Evolutionary conservation across 176 grass and related monocot species (phyloP).

Genomic region (Typha latifolia): DNA sequence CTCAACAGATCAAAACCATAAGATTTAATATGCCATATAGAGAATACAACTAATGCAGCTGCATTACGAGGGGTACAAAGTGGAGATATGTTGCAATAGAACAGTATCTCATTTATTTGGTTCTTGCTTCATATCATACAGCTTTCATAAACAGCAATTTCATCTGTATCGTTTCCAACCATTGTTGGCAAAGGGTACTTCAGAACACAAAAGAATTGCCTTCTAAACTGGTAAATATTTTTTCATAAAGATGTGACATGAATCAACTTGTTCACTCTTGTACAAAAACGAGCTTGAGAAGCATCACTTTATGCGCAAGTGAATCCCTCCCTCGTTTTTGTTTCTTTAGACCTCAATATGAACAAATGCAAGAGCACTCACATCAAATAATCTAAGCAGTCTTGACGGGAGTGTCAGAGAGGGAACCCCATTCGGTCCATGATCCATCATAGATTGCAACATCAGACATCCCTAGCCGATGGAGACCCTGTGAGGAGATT

Average conservation of each 20-base stretch:
- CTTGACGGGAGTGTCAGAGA: constrained; percentile 45
- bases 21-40: too few relatives aligned
- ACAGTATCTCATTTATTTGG: too few relatives aligned
- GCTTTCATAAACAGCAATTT: too few relatives aligned
- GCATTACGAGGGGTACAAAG: too few relatives aligned
- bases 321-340: background rate
- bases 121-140: too few relatives aligned
- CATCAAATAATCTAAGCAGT: constrained; percentile 27
- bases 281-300: constrained; percentile 10
- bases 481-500: constrained; percentile 43
- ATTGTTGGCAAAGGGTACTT: too few relatives aligned
- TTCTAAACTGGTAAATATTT: background rate
- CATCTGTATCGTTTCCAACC: too few relatives aligned
- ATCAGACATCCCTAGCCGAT: constrained; percentile 63
- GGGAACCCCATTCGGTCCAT: constrained; percentile 82
- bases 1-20: too few relatives aligned
- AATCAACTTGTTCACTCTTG: background rate
- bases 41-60: too few relatives aligned
- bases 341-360: background rate
- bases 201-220: too few relatives aligned
- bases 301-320: too few relatives aligned
- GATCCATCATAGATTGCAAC: constrained; percentile 78
- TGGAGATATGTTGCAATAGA: too few relatives aligned
- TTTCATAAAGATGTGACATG: background rate
- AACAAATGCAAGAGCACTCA: constrained; percentile 1